These are phyloP conservation scores for Vigna trinervia DNA, from an alignment of 306 rosid species.

Conservation along the genomic window DNA sequence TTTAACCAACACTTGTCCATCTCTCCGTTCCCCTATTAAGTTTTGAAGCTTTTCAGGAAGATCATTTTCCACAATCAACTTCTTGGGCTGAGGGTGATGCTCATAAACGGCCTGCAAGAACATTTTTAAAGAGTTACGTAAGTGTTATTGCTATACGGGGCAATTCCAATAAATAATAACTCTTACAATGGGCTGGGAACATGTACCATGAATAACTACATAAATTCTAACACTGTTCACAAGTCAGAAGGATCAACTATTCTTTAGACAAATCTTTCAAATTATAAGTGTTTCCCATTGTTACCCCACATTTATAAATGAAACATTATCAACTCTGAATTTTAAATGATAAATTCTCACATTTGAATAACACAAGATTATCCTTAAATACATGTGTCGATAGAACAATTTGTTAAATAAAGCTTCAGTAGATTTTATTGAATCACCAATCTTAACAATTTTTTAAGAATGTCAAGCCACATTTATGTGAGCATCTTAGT, in stretches of 20 bases:
- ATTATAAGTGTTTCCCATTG: no score
- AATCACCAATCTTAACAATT: neutral
- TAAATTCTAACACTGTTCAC: neutral
- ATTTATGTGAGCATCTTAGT: neutral
- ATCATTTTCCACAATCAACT: slow-evolving; percentile 97
- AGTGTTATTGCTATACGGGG: neutral
- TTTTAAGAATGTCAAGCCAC: neutral
- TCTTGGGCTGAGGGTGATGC: slow-evolving; percentile 99
- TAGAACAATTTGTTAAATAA: slow-evolving; percentile 6
- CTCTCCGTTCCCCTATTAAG: slow-evolving; percentile 94
- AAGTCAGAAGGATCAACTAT: neutral
- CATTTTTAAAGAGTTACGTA: neutral
- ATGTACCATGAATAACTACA: neutral
- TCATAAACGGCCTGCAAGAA: slow-evolving; percentile 89
- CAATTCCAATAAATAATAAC: neutral
- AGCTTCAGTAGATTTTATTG: neutral
- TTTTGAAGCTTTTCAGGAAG: slow-evolving; percentile 93
- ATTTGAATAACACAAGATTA: neutral
- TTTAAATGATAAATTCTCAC: neutral
- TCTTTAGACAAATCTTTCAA: slow-evolving; percentile 10
- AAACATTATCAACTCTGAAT: neutral
- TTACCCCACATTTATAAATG: neutral
- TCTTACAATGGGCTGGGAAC: neutral
- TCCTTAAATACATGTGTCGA: neutral
- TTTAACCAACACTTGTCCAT: slow-evolving; percentile 97